Percentiles rank a stretch among this genome's conserved stretches.
These are phyloP conservation scores for Selaginella moellendorffii DNA, from an alignment of 75 land plant species.

Conservation along the genomic window DNA sequence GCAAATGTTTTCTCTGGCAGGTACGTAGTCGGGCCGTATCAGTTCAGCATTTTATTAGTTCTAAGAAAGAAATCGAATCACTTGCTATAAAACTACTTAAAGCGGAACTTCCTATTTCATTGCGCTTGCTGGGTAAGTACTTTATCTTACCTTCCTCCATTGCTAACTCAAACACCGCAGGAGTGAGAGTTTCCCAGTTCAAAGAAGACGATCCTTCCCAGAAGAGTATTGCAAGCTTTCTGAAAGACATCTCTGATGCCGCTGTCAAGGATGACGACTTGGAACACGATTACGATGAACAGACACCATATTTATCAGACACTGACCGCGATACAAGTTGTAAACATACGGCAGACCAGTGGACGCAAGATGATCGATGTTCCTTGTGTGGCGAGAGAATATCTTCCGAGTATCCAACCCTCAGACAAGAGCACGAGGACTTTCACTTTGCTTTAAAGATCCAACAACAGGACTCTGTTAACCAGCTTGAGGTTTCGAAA, in stretches of 20 bases:
- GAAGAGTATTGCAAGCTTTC: conserved; percentile 34
- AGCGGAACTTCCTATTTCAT: conserved; percentile 68
- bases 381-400: conserved; percentile 54
- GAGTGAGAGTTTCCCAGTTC: conserved; percentile 70
- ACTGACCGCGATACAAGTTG: background rate
- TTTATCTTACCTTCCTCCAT: background rate
- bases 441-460: conserved; percentile 64
- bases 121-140: conserved; percentile 59
- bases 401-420: conserved; percentile 40
- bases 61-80: conserved; percentile 44
- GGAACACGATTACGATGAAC: background rate
- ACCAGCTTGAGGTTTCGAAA: no score
- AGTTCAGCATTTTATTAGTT: conserved; percentile 39
- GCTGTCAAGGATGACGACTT: background rate
- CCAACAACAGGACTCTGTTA: conserved; percentile 44
- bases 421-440: conserved; percentile 66
- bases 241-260: conserved; percentile 11
- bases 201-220: conserved; percentile 46
- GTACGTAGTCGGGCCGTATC: conserved; percentile 65
- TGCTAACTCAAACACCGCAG: conserved; percentile 19
- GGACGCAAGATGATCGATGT: conserved; percentile 61
- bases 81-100: conserved; percentile 61
- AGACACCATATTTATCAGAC: background rate
- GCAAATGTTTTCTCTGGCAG: conserved; percentile 22
- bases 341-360: conserved; percentile 14